These are phyloP conservation scores for Asterophora parasitica DNA, from an alignment of 768 basidiomycete species.

Conservation along the genomic window DNA sequence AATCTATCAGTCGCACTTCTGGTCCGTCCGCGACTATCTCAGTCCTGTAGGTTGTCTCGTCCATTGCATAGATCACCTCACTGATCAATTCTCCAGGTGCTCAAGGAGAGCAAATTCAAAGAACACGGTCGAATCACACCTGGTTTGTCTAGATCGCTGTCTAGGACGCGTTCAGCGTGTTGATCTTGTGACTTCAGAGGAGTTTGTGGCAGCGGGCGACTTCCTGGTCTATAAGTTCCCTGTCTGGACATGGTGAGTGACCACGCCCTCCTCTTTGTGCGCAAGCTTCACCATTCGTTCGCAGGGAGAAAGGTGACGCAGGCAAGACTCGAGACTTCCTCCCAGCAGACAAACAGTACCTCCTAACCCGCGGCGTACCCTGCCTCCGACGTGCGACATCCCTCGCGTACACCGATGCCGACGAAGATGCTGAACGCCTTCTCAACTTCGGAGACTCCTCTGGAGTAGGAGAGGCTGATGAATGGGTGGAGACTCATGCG, in stretches of 20 bases:
- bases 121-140: conserved; percentile 96
- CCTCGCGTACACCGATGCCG: conserved; percentile 89
- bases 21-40: conserved; percentile 80
- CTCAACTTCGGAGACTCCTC: conserved; percentile 74
- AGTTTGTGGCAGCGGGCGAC: conserved; percentile 97
- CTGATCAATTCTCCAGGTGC: conserved; percentile 55
- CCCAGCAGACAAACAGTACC: conserved; percentile 94
- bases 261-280: not conserved
- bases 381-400: conserved; percentile 92
- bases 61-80: conserved; percentile 26
- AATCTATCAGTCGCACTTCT: conserved; percentile 14
- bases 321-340: conserved; percentile 86
- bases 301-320: conserved; percentile 92
- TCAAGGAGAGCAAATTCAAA: conserved; percentile 98
- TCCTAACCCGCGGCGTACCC: conserved; percentile 93
- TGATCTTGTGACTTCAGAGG: conserved; percentile 52
- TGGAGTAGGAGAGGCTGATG: conserved; percentile 59
- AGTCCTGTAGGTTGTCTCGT: conserved; percentile 53
- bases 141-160: conserved; percentile 42
- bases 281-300: conserved; percentile 1
- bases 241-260: conserved; percentile 88
- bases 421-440: conserved; percentile 93
- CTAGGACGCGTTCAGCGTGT: conserved; percentile 15
- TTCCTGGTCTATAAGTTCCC: conserved; percentile 98
- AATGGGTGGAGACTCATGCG: conserved; percentile 99